Percentiles rank a stretch among this genome's conserved stretches.
Conservation (phyloP, 2,329 filamentous ascomycete species). For the Elsinoe necatrix region DNA sequence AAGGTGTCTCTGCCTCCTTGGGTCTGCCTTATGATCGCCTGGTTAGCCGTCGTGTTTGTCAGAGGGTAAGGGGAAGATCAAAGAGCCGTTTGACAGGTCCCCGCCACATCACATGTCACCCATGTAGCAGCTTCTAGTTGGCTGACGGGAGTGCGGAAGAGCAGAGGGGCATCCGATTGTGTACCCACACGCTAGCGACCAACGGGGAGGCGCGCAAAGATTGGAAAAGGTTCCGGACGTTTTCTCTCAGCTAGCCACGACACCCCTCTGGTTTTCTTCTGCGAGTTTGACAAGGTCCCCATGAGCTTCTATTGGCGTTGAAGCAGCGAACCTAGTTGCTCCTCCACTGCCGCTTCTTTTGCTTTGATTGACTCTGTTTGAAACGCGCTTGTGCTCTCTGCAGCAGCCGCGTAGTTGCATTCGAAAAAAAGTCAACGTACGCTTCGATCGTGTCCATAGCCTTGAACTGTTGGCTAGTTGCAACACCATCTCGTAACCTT, state of each 20-base stretch:
- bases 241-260: constrained; percentile 2
- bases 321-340: neutral
- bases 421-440: neutral
- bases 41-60: neutral
- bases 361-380: neutral
- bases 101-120: neutral
- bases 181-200: neutral
- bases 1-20: neutral
- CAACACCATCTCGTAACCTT: neutral
- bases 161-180: neutral
- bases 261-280: neutral
- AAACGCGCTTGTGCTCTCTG: neutral
- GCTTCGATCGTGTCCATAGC: neutral
- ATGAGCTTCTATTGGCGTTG: neutral
- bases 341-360: neutral
- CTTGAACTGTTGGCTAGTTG: neutral
- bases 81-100: neutral
- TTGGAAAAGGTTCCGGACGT: neutral
- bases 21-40: neutral
- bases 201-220: neutral
- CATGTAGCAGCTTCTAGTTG: neutral
- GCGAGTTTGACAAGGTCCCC: neutral
- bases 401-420: neutral
- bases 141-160: neutral
- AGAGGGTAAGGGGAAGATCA: constrained; percentile 5